Evolutionary conservation across 306 rosid species (phyloP).

Genomic region (Abrus pulchellus): DNA sequence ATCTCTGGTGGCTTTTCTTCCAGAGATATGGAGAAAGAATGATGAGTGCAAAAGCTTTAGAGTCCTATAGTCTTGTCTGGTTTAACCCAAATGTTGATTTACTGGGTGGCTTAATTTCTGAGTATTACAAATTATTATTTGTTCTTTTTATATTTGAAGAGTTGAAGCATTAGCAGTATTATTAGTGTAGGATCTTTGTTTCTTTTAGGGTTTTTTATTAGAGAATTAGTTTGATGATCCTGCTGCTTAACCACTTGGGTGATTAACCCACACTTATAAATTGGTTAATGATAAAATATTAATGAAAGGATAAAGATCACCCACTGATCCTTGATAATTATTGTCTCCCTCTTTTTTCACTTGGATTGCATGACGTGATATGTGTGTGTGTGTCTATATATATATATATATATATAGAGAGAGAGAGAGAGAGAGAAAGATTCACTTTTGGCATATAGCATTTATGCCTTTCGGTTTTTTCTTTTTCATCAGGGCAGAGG

Average conservation of each 20-base stretch:
- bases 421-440: neutral
- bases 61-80: slow-evolving; percentile 6
- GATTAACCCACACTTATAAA: slow-evolving; percentile 25
- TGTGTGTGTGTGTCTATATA: too few relatives aligned
- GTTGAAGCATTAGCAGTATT: slow-evolving; percentile 3
- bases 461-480: slow-evolving; percentile 41
- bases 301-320: slow-evolving; percentile 12
- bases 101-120: neutral
- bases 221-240: slow-evolving; percentile 10
- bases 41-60: slow-evolving; percentile 14
- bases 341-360: neutral
- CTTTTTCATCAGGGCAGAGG: slow-evolving; percentile 82
- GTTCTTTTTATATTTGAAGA: slow-evolving; percentile 6
- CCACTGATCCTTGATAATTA: slow-evolving; percentile 8
- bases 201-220: neutral
- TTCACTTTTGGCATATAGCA: slow-evolving; percentile 31
- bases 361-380: neutral
- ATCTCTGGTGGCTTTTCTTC: slow-evolving; percentile 6
- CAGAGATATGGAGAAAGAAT: slow-evolving; percentile 2
- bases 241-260: slow-evolving; percentile 13
- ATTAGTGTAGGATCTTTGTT: slow-evolving; percentile 14
- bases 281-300: slow-evolving; percentile 12
- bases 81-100: slow-evolving; percentile 20
- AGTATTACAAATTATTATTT: neutral
- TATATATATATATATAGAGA: neutral